Evolutionary conservation across 1,139 yeast genomes (phyloP).

Genomic region (Zygotorulaspora mrakii): DNA sequence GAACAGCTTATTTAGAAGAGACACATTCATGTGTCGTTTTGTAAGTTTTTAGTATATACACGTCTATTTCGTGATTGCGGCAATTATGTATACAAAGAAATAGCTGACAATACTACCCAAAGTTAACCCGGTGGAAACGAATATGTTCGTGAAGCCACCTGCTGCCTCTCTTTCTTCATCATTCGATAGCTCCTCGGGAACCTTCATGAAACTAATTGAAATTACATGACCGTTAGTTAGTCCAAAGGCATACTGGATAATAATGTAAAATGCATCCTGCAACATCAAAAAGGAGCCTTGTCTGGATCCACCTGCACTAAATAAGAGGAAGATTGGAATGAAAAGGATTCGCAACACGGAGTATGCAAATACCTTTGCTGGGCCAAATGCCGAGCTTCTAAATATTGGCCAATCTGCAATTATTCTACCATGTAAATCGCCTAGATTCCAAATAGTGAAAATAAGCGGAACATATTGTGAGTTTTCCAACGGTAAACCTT

Average conservation of each 20-base stretch:
- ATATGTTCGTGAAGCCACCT: slow-evolving; percentile 83
- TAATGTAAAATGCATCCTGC: slow-evolving; percentile 65
- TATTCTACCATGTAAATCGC: slow-evolving; percentile 78
- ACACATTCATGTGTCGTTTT: no score
- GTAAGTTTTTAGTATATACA: background rate
- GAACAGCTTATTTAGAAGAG: no score
- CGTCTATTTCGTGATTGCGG: slow-evolving; percentile 4
- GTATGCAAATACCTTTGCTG: slow-evolving; percentile 44
- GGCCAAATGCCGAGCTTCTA: slow-evolving; percentile 23
- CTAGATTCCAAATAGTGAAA: slow-evolving; percentile 81
- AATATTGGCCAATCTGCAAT: slow-evolving; percentile 48
- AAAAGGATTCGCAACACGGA: slow-evolving; percentile 53
- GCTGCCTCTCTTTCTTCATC: slow-evolving; percentile 84
- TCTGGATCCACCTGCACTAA: slow-evolving; percentile 42
- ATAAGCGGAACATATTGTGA: slow-evolving; percentile 69
- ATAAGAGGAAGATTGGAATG: slow-evolving; percentile 63
- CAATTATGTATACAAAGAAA: slow-evolving; percentile 44
- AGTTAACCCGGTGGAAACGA: slow-evolving; percentile 70
- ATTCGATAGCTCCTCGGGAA: slow-evolving; percentile 54
- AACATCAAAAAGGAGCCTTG: slow-evolving; percentile 39
- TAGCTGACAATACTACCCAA: slow-evolving; percentile 75
- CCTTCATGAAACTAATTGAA: slow-evolving; percentile 77
- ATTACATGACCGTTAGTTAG: slow-evolving; percentile 81
- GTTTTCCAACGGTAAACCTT: slow-evolving; percentile 28
- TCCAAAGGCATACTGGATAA: slow-evolving; percentile 75